phyloP scores from a whole-genome alignment of 768 basidiomycete species.

The Wakefieldia striispora region DNA sequence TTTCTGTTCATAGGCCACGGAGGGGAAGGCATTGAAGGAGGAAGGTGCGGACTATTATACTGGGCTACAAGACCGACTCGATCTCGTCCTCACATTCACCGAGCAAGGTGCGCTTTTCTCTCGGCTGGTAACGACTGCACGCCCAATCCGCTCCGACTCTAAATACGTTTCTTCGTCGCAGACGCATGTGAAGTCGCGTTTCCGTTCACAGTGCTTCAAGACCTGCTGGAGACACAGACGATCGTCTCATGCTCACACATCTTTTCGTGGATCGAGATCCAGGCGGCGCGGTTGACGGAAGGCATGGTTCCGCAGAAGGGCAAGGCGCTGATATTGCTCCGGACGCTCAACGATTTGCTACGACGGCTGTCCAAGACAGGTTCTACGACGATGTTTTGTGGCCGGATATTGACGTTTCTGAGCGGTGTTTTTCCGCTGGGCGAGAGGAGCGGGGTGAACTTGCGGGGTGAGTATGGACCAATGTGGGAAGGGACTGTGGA shows the following conservation, averaged over 20 bases:
- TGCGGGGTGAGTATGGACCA: slow-evolving; percentile 84
- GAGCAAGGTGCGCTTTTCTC: slow-evolving; percentile 57
- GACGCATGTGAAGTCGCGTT: slow-evolving; percentile 79
- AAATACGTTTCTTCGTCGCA: slow-evolving; percentile 21
- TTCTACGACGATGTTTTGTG: slow-evolving; percentile 82
- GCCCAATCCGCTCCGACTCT: not conserved
- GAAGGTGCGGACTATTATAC: slow-evolving; percentile 57
- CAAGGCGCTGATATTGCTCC: slow-evolving; percentile 80
- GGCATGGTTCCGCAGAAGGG: slow-evolving; percentile 85
- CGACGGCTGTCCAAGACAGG: slow-evolving; percentile 85
- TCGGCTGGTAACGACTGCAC: not conserved
- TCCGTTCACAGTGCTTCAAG: slow-evolving; percentile 72
- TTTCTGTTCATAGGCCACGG: slow-evolving; percentile 47
- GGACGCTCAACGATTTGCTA: slow-evolving; percentile 84
- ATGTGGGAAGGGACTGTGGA: slow-evolving; percentile 67
- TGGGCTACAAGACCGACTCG: slow-evolving; percentile 58
- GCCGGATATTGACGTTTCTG: slow-evolving; percentile 84
- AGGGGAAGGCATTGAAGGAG: slow-evolving; percentile 62
- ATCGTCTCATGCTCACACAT: slow-evolving; percentile 82
- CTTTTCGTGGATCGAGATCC: slow-evolving; percentile 83
- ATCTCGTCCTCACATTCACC: slow-evolving; percentile 73
- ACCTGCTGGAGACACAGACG: slow-evolving; percentile 83
- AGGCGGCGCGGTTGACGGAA: slow-evolving; percentile 66
- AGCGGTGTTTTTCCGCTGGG: slow-evolving; percentile 84
- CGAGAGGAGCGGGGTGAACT: slow-evolving; percentile 88